These are phyloP conservation scores for Trametes maxima DNA, from an alignment of 768 basidiomycete species.

Conservation along the genomic window DNA sequence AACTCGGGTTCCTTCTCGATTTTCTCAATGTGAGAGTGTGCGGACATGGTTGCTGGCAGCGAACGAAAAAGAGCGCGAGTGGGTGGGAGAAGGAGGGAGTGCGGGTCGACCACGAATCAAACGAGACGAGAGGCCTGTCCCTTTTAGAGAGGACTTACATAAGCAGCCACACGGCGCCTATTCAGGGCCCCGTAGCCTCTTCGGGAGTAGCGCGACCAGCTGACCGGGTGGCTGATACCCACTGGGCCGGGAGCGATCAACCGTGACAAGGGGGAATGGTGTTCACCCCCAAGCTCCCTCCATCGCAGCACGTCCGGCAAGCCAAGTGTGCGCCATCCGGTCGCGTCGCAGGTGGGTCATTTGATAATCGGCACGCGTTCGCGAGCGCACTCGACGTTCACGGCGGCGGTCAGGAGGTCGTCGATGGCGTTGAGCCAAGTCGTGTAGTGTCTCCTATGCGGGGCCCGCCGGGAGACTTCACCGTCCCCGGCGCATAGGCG, in stretches of 20 bases:
- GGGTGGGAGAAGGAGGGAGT: not conserved
- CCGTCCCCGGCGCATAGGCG: not conserved
- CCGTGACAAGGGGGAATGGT: not conserved
- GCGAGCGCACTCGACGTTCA: conserved; percentile 7
- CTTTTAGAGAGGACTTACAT: conserved; percentile 16
- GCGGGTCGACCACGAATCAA: not conserved
- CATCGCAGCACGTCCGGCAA: conserved; percentile 3
- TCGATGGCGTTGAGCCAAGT: not conserved
- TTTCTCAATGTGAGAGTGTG: conserved; percentile 29
- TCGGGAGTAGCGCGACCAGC: conserved; percentile 14
- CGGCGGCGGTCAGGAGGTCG: conserved; percentile 1
- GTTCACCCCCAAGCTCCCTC: conserved; percentile 4
- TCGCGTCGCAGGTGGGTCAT: conserved; percentile 5
- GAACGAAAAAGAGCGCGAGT: conserved; percentile 2
- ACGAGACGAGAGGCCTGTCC: not conserved
- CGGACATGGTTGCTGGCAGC: conserved; percentile 23
- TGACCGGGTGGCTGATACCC: conserved; percentile 12
- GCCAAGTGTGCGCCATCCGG: conserved; percentile 11
- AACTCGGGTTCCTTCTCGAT: conserved; percentile 23
- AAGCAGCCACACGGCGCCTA: not conserved
- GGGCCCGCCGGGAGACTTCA: not conserved
- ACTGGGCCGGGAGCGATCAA: conserved; percentile 14
- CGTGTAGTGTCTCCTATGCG: not conserved
- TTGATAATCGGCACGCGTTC: conserved; percentile 8
- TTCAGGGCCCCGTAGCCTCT: not conserved